Evolutionary conservation across 352 stramenopile species (phyloP).

Genomic region (Blastocystis sp.): DNA sequence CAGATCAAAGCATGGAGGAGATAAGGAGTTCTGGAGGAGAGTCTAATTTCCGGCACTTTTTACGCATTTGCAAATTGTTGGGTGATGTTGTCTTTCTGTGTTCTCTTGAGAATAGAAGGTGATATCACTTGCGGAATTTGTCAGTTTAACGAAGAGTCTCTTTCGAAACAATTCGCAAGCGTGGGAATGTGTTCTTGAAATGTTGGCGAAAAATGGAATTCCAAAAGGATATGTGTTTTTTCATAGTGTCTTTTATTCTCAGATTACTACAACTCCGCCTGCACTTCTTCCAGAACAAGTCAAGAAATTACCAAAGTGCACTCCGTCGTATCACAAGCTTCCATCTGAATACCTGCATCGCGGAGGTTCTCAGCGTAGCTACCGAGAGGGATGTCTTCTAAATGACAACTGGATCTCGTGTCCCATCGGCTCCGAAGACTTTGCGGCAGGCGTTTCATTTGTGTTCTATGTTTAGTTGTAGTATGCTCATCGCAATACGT

Average conservation of each 20-base stretch:
- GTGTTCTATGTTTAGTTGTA: conserved; percentile 49
- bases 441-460: not conserved
- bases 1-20: not conserved
- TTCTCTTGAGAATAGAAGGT: not conserved
- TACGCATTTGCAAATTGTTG: not conserved
- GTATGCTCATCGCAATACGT: conserved; percentile 96
- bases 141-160: not conserved
- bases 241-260: not conserved
- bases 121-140: conserved; percentile 19
- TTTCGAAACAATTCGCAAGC: not conserved
- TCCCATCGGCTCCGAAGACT: conserved; percentile 31
- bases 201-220: not conserved
- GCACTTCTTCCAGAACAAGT: conserved; percentile 38
- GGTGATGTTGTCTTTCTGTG: not conserved
- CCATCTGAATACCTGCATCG: conserved; percentile 15
- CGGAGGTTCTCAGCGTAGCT: not conserved
- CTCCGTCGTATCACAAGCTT: conserved; percentile 19
- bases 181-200: not conserved
- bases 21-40: not conserved
- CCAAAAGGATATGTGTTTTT: not conserved
- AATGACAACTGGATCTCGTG: conserved; percentile 44
- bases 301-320: conserved; percentile 33
- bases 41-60: not conserved
- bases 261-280: not conserved
- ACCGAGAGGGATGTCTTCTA: not conserved